Evolutionary conservation across 2,329 filamentous ascomycete genomes (phyloP).

Genomic region (Microdochium bolleyi): DNA sequence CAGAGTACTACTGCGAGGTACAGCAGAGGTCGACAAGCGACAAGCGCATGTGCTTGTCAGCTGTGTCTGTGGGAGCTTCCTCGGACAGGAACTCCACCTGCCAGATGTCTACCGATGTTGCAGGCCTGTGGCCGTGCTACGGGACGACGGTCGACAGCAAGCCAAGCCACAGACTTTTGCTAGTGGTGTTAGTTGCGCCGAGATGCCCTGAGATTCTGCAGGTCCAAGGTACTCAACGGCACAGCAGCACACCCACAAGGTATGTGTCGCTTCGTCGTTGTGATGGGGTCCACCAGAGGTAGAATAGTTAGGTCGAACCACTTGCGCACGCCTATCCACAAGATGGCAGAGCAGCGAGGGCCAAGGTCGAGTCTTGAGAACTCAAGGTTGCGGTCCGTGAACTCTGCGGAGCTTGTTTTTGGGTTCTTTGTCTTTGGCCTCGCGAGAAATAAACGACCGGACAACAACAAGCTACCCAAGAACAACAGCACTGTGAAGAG

Average conservation of each 20-base stretch:
- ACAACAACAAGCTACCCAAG: too few species aligned
- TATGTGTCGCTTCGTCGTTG: too few species aligned
- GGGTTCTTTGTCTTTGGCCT: not conserved
- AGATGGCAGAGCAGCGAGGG: too few species aligned
- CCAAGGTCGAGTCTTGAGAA: too few species aligned
- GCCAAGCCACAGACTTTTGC: not conserved
- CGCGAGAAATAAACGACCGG: too few species aligned
- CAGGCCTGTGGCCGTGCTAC: not conserved
- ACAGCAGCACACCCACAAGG: not conserved
- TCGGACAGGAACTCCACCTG: not conserved
- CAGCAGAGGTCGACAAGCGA: not conserved
- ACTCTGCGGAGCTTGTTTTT: not conserved
- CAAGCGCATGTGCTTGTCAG: not conserved
- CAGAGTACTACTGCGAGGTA: not conserved
- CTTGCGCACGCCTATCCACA: too few species aligned
- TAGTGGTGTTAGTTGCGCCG: not conserved
- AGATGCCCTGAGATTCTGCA: not conserved
- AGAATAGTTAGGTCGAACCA: too few species aligned
- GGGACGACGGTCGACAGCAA: not conserved
- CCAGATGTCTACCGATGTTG: not conserved
- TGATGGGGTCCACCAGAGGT: too few species aligned
- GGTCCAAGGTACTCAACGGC: not conserved
- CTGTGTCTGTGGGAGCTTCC: too few species aligned
- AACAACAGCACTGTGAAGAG: too few species aligned
- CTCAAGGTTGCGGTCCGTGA: not conserved